These are phyloP conservation scores for Trichoderma lentiforme DNA, from an alignment of 2,329 filamentous ascomycete genomes.

Conservation along the genomic window DNA sequence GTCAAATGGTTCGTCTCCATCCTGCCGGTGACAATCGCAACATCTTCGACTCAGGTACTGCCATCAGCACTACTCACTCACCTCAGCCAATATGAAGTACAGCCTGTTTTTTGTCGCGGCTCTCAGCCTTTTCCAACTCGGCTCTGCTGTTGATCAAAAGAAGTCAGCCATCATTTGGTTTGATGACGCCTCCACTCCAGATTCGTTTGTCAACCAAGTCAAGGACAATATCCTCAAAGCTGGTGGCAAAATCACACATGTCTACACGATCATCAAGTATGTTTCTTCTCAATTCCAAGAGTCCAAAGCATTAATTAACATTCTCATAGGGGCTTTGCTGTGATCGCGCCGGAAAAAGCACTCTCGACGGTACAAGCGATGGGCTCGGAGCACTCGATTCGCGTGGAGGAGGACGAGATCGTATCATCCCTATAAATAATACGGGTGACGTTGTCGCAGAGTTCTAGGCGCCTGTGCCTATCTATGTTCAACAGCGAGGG, in stretches of 20 bases:
- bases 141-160: constrained; percentile 60
- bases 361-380: constrained; percentile 64
- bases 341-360: constrained; percentile 65
- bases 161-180: constrained; percentile 80
- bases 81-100: constrained; percentile 59
- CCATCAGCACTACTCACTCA: not conserved
- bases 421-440: constrained; percentile 45
- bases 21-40: not conserved
- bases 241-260: constrained; percentile 75
- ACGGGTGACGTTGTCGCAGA: not conserved
- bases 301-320: not conserved
- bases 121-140: constrained; percentile 56
- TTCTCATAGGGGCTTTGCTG: constrained; percentile 69
- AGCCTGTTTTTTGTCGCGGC: constrained; percentile 50
- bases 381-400: constrained; percentile 46
- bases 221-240: constrained; percentile 67
- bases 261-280: constrained; percentile 67
- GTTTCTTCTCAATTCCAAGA: not conserved
- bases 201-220: constrained; percentile 65
- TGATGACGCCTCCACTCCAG: constrained; percentile 60
- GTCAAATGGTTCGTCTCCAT: not conserved
- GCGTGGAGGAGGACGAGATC: constrained; percentile 73
- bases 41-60: not conserved
- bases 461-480: not conserved
- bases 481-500: not conserved